Base-by-base conservation (phyloP, 2,329 filamentous ascomycete genomes). In the Arthroderma sp. region DNA sequence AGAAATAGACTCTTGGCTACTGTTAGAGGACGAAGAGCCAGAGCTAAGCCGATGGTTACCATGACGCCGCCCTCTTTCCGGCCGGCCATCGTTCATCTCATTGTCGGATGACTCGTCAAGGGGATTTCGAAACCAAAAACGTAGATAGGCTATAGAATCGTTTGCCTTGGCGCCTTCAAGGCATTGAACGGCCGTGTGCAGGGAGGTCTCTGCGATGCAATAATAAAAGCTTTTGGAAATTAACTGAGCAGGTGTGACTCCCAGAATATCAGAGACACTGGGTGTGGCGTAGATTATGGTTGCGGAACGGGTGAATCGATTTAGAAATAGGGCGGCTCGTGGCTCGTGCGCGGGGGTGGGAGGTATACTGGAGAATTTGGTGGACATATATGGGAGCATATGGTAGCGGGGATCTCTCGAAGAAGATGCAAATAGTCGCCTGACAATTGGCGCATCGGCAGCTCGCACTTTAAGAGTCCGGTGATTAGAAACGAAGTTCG, bases 221-320 rank as follows among this genome's bases (percentile, higher is more conserved):
- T 86, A 83, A 60, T 93, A 94, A 60, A 94, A 93, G 59, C 84
- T 88, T 53, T 80, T 81, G 36, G 83, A 79, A 50, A 78, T 74
- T 50, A 93, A 74, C 44, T 82, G 72, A 27, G 80, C 74, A 3
- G 84, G 75, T 0, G 73, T 67, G 3, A 93, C 70, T 4, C 85
- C 85, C 22, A 93, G 73, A 45, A 94, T 81, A n/a, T 80, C 73
- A 15, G 77, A 66, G 28, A 93, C 73, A 1, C 84, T 81, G 53
- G 79, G 80, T 0, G 86, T 93, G 8, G 84, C 84, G 61, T 87
- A 93, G 82, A 94, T 87, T 57, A 93, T 78, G 22, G 81, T 83
- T 47, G 89, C 68, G 5, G 83, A 87, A 10, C 85, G 74, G 2
- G 85, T 89, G 58, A 93, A 94, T 9, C 86, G 75, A 56, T 94